Conservation (phyloP, 139 green algal species). For the Chlorella sorokiniana region DNA sequence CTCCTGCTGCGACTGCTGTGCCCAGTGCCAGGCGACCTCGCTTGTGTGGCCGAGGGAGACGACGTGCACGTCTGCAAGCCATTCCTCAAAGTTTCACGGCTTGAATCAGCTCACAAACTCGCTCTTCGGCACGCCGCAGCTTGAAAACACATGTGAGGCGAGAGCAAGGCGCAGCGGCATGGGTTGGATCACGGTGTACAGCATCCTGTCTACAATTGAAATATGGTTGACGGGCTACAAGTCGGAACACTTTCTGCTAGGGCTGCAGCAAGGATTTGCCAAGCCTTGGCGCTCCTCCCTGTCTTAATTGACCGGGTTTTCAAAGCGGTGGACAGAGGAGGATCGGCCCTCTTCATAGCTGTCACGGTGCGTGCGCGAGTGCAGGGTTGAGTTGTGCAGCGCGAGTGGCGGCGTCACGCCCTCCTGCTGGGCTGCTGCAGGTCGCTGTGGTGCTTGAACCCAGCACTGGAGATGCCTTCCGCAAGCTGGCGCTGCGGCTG, state of each 20-base stretch:
- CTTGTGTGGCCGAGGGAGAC: too few species aligned
- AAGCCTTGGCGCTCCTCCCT: background rate
- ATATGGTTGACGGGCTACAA: conserved; percentile 20
- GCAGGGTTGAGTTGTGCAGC: background rate
- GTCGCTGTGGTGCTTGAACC: conserved; percentile 36
- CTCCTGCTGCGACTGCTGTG: too few species aligned
- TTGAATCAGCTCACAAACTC: too few species aligned
- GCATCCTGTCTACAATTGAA: conserved; percentile 4
- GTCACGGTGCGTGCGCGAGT: background rate
- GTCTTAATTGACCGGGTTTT: background rate
- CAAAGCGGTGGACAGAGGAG: background rate
- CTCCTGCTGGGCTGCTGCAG: background rate
- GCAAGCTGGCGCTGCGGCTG: conserved; percentile 22
- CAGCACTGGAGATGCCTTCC: conserved; percentile 5
- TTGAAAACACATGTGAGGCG: too few species aligned
- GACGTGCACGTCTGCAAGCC: too few species aligned
- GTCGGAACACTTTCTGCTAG: conserved; percentile 11
- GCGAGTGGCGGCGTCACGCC: background rate
- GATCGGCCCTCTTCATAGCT: background rate
- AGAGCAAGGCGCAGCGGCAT: background rate
- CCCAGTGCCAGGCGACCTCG: too few species aligned
- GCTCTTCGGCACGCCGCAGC: too few species aligned
- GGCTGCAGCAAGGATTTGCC: conserved; percentile 10
- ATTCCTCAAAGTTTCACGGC: too few species aligned
- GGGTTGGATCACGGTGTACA: background rate